Conservation (phyloP, 805 yeast species). For the Starmera pachycereana region DNA sequence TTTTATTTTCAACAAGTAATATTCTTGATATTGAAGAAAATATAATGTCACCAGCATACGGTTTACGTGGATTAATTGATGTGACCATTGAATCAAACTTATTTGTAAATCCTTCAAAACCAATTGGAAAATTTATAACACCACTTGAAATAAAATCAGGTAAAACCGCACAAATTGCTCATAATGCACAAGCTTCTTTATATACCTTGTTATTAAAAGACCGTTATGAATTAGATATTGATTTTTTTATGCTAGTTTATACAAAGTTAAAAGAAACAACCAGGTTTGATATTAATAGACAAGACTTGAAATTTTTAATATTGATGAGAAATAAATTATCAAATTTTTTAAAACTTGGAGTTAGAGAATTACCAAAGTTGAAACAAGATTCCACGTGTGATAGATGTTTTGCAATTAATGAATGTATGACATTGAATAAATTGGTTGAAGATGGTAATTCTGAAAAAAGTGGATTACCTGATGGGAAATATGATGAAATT, state of each 20-base stretch:
- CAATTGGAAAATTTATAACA: slow-evolving; percentile 38
- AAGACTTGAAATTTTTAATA: slow-evolving; percentile 58
- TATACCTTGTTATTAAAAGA: slow-evolving; percentile 75
- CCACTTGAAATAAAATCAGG: slow-evolving; percentile 95
- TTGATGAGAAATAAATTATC: slow-evolving; percentile 67
- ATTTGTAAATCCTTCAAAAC: slow-evolving; percentile 18
- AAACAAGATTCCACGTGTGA: slow-evolving; percentile 46
- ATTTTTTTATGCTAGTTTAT: slow-evolving; percentile 61
- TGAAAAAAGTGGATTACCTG: slow-evolving; percentile 41
- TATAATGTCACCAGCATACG: slow-evolving; percentile 85
- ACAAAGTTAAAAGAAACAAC: slow-evolving; percentile 49
- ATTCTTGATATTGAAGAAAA: slow-evolving; percentile 83
- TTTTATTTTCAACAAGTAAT: slow-evolving; percentile 44
- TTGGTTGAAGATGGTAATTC: slow-evolving; percentile 49
- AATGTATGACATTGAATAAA: slow-evolving; percentile 59
- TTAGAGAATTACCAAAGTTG: slow-evolving; percentile 43
- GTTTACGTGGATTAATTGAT: slow-evolving; percentile 83
- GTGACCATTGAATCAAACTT: slow-evolving; percentile 63
- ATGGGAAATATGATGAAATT: slow-evolving; percentile 34
- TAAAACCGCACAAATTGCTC: slow-evolving; percentile 44
- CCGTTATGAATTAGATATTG: slow-evolving; percentile 60
- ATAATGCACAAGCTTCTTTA: slow-evolving; percentile 78
- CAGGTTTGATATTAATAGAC: slow-evolving; percentile 38
- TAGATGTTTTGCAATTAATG: slow-evolving; percentile 41
- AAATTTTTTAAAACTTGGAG: slow-evolving; percentile 39